phyloP scores from a whole-genome alignment of 768 basidiomycete species.

The Imleria badia region DNA sequence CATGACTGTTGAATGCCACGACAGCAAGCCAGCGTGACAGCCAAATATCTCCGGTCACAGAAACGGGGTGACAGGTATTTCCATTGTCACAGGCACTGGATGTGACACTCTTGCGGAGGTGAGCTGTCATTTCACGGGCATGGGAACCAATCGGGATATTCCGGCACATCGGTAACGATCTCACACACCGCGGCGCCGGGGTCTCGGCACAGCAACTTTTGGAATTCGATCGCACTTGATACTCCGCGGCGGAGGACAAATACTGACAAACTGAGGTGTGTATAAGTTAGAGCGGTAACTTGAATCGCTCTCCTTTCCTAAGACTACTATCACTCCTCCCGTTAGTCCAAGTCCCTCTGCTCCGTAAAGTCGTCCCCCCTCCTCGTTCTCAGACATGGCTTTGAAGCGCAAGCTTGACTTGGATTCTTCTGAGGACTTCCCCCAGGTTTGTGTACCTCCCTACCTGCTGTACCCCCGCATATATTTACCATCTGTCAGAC shows the following conservation, averaged over 20 bases:
- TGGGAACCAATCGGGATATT: constrained; percentile 28
- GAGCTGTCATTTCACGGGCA: constrained; percentile 9
- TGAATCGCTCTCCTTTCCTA: constrained; percentile 24
- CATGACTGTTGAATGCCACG: constrained; percentile 25
- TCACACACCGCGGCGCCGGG: constrained; percentile 8
- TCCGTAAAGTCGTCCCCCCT: constrained; percentile 6
- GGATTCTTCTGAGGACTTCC: constrained; percentile 53
- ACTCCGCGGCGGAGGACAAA: constrained; percentile 30
- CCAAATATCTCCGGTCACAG: constrained; percentile 15
- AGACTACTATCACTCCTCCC: constrained; percentile 14
- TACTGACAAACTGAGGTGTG: constrained; percentile 21
- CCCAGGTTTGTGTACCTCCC: constrained; percentile 39
- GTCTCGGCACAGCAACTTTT: constrained; percentile 15
- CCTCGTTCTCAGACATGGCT: constrained; percentile 46
- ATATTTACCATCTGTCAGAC: constrained; percentile 37
- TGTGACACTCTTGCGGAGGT: constrained; percentile 10
- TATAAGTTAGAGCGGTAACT: constrained; percentile 35
- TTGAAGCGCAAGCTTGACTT: constrained; percentile 74
- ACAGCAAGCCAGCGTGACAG: constrained; percentile 18
- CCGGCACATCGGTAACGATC: constrained; percentile 13
- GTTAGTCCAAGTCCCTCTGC: not conserved
- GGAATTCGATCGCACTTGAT: constrained; percentile 16
- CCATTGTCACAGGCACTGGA: constrained; percentile 13
- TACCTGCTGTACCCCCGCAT: constrained; percentile 12
- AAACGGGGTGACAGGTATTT: constrained; percentile 3